Base-by-base conservation (phyloP, 176 grass and related monocot species). In the Zoysia japonica region DNA sequence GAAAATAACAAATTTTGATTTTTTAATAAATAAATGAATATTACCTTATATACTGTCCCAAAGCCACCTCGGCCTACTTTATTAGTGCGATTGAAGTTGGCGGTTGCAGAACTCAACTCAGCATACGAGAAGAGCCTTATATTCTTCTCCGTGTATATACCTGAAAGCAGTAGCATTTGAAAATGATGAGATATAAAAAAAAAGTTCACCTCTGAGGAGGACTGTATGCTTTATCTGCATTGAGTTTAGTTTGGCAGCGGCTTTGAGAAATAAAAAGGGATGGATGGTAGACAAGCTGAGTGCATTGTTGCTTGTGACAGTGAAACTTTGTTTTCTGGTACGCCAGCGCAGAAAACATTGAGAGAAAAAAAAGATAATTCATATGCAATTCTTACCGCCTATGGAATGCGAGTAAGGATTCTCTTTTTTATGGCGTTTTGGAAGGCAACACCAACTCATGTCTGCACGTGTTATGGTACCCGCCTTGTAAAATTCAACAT, bases 21-120 rank as follows among this genome's bases (percentile, higher is more conserved):
- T 20, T 9, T 17, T 6, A 4, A 76, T 50, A 6, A 84, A 70
- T 5, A 71, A 78, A 74, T 14, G 40, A 45, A 40, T 42, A 37
- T 50, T 81, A 97, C 94, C 94, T 94, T 97, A 61, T 94, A 97
- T 15, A 97, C 94, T 50, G 65, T 92, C 65, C 94, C 89, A 55
- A 94, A 97, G 11, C 94, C 94, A 54, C 94, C 94, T 37, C 82
- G 85, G 4, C 94, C 94, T 43, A 97, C 73, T 87, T 94, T 93
- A 50, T 90, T 94, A 1, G 42, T 82, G 17, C 56, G 87, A 51
- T 86, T 70, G 73, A 97, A 94, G 85, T 88, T 91, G 75, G 86
- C 80, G 10, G 91, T 97, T 73, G 91, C 94, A 69, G 91, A 92
- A 82, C 78, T 92, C 62, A 97, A 60, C 65, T 97, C 91, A 53